These are phyloP conservation scores for Lactuca saligna DNA, from an alignment of 129 eudicot species.

Conservation along the genomic window DNA sequence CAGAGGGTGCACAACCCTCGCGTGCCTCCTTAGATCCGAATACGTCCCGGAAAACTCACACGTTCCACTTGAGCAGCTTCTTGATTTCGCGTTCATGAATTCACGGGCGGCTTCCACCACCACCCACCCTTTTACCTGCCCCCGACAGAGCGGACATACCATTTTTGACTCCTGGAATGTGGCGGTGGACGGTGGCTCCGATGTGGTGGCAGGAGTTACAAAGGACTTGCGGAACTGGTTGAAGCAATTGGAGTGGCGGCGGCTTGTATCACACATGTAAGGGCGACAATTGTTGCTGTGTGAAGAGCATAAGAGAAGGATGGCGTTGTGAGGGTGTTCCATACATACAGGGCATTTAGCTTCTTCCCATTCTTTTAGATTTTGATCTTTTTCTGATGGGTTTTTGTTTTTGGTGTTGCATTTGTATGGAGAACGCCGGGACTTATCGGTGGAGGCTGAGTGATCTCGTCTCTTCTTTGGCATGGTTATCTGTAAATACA, in stretches of 20 bases:
- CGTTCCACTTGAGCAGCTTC: slow-evolving; percentile 71
- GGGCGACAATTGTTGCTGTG: slow-evolving; percentile 85
- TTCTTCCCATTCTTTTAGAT: slow-evolving; percentile 76
- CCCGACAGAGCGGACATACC: slow-evolving; percentile 77
- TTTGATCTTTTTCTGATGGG: slow-evolving; percentile 43
- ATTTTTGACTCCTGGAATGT: slow-evolving; percentile 33
- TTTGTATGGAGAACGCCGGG: slow-evolving; percentile 52
- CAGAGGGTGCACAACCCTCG: slow-evolving; percentile 60
- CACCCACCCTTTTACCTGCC: slow-evolving; percentile 62
- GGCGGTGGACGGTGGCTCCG: too few relatives aligned
- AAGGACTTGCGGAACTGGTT: slow-evolving; percentile 70
- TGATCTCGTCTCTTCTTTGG: slow-evolving; percentile 81
- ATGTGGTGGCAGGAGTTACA: slow-evolving; percentile 11
- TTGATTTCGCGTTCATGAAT: slow-evolving; percentile 63
- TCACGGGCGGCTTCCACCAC: slow-evolving; percentile 72
- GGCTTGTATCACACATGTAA: slow-evolving; percentile 91
- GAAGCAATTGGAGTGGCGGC: slow-evolving; percentile 90
- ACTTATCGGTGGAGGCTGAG: slow-evolving; percentile 52
- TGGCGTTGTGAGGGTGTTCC: slow-evolving; percentile 93
- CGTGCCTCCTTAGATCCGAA: slow-evolving; percentile 72
- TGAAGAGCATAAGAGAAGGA: slow-evolving; percentile 73
- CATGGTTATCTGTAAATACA: slow-evolving; percentile 40
- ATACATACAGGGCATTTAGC: slow-evolving; percentile 86
- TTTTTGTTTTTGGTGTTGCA: slow-evolving; percentile 46
- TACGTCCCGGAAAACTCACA: slow-evolving; percentile 76